Percentiles rank a stretch among this genome's conserved stretches.
These are phyloP conservation scores for Amaranthus hypochondriacus DNA, from an alignment of 148 eudicot species.

Conservation along the genomic window DNA sequence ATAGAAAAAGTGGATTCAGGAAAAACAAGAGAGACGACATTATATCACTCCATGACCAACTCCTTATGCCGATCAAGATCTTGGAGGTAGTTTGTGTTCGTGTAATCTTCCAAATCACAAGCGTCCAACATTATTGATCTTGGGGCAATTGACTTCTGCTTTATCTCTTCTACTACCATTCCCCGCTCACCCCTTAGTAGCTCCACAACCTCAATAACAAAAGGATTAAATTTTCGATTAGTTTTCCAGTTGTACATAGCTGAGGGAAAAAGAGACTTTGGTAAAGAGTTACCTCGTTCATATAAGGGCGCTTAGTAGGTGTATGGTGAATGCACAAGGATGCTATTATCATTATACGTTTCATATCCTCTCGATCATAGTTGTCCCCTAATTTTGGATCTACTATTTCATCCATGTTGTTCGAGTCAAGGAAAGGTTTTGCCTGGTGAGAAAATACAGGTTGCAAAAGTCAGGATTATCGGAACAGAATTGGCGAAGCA, in stretches of 20 bases:
- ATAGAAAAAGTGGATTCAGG: neutral
- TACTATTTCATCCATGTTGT: conserved; percentile 53
- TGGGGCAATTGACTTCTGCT: conserved; percentile 44
- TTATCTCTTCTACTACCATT: conserved; percentile 31
- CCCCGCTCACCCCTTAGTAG: conserved; percentile 53
- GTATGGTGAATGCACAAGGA: conserved; percentile 75
- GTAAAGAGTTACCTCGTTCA: conserved; percentile 47
- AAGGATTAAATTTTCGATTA: neutral
- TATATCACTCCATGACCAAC: conserved; percentile 65
- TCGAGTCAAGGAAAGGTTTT: conserved; percentile 65
- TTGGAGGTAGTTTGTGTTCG: conserved; percentile 56
- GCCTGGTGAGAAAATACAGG: conserved; percentile 35
- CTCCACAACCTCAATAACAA: conserved; percentile 50
- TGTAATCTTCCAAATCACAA: conserved; percentile 75
- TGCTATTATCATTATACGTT: conserved; percentile 58
- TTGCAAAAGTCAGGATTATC: too few relatives aligned
- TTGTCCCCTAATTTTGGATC: conserved; percentile 60
- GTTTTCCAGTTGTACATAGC: neutral
- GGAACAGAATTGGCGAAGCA: too few relatives aligned
- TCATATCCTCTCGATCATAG: conserved; percentile 54
- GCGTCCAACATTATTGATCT: conserved; percentile 55
- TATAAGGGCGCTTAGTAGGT: conserved; percentile 64
- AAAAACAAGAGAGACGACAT: neutral
- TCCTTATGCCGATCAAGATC: conserved; percentile 85
- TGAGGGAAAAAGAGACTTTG: neutral